phyloP scores from a whole-genome alignment of 805 yeast genomes.

The Vanderwaltozyma verrucispora region DNA sequence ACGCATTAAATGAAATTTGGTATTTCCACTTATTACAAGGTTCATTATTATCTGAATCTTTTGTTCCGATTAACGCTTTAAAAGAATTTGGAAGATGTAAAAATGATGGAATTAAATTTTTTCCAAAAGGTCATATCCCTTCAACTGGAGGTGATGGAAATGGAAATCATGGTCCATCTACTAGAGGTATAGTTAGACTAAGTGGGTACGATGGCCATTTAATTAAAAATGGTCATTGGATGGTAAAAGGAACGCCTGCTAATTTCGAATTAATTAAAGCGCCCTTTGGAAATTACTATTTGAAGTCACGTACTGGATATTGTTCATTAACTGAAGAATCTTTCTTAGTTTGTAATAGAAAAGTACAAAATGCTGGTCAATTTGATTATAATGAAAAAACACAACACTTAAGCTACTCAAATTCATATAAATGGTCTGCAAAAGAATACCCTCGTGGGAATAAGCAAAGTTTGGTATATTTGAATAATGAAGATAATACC shows the following conservation, averaged over 20 bases:
- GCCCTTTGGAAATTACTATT: conserved; percentile 61
- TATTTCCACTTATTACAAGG: conserved; percentile 72
- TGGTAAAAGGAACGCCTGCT: conserved; percentile 74
- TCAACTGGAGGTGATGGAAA: conserved; percentile 7
- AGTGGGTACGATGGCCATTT: conserved; percentile 41
- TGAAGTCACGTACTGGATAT: conserved; percentile 61
- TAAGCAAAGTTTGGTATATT: conserved; percentile 38
- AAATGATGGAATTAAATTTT: conserved; percentile 51
- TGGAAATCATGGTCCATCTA: conserved; percentile 9
- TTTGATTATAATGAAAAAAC: conserved; percentile 42
- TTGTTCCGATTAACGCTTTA: conserved; percentile 50
- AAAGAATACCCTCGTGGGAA: conserved; percentile 33
- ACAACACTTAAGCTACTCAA: conserved; percentile 48
- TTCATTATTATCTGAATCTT: conserved; percentile 55
- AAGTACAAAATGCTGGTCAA: conserved; percentile 36
- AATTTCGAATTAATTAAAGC: conserved; percentile 49
- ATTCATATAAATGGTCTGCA: conserved; percentile 52
- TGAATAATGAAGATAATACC: conserved; percentile 28
- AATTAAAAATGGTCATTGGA: conserved; percentile 83
- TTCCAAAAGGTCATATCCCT: conserved; percentile 50
- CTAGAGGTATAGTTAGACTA: conserved; percentile 22
- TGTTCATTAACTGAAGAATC: conserved; percentile 42
- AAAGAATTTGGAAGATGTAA: conserved; percentile 50
- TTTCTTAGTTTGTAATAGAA: conserved; percentile 28
- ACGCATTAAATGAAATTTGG: conserved; percentile 47